Conservation (phyloP, 441 rosid species). For the Pelargonium exstipulatum region DNA sequence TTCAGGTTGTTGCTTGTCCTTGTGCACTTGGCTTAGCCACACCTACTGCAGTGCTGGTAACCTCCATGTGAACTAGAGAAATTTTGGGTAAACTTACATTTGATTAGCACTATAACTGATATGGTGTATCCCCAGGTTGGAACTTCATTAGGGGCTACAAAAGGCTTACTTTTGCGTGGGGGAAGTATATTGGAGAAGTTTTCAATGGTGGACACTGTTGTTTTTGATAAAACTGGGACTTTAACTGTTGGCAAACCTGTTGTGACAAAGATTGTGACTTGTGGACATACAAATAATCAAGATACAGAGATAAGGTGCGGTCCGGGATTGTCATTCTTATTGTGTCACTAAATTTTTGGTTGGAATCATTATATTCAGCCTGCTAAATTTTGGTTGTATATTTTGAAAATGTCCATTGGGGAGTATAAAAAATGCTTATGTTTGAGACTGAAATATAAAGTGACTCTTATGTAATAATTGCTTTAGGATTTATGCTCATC, state of each 20-base stretch:
- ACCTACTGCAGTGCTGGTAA: constrained; percentile 93
- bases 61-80: constrained; percentile 19
- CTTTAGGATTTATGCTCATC: background rate
- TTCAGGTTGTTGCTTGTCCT: constrained; percentile 96
- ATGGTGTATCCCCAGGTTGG: constrained; percentile 53
- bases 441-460: background rate
- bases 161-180: constrained; percentile 88
- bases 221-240: constrained; percentile 95
- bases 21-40: constrained; percentile 99
- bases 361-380: background rate
- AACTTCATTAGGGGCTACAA: constrained; percentile 90
- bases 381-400: background rate
- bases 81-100: constrained; percentile 18
- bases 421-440: background rate
- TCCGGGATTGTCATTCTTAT: constrained; percentile 14
- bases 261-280: constrained; percentile 62
- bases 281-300: constrained; percentile 26
- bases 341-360: background rate
- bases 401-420: background rate
- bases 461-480: too few species aligned
- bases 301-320: constrained; percentile 50
- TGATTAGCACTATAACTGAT: constrained; percentile 3
- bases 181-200: constrained; percentile 85
- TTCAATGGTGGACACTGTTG: constrained; percentile 64
- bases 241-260: constrained; percentile 83